Evolutionary conservation across 306 rosid genomes (phyloP).

Genomic region (Cyclanthera cordifolia): DNA sequence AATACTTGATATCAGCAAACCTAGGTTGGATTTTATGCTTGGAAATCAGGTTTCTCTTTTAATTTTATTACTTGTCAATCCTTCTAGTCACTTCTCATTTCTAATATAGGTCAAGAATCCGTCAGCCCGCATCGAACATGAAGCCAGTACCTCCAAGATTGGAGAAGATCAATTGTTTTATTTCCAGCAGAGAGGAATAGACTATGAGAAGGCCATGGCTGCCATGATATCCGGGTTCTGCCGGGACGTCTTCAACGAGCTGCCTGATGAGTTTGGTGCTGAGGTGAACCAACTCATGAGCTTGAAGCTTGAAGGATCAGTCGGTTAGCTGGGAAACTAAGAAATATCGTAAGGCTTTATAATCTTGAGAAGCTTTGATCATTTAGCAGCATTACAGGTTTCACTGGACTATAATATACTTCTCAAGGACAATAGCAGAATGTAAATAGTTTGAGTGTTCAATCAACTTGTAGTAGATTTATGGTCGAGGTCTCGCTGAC

Average conservation of each 20-base stretch:
- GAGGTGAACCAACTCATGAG: slow-evolving; percentile 93
- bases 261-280: slow-evolving; percentile 90
- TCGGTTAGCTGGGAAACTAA: slow-evolving; percentile 34
- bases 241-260: slow-evolving; percentile 84
- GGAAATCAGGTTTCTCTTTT: not conserved
- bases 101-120: slow-evolving; percentile 76
- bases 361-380: not conserved
- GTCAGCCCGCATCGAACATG: slow-evolving; percentile 74
- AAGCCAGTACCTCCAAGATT: slow-evolving; percentile 89
- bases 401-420: not conserved
- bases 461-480: not conserved
- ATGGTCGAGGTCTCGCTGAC: not conserved
- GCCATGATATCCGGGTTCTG: slow-evolving; percentile 97
- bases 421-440: not conserved
- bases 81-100: not conserved
- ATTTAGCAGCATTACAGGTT: not conserved
- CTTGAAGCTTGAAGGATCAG: slow-evolving; percentile 89
- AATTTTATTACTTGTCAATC: not conserved
- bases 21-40: not conserved
- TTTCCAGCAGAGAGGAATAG: slow-evolving; percentile 92
- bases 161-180: slow-evolving; percentile 89
- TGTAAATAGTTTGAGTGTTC: slow-evolving; percentile 5
- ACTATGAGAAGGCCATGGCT: slow-evolving; percentile 86
- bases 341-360: not conserved
- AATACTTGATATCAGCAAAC: not conserved